Base-by-base conservation (phyloP, 768 basidiomycete genomes). In the Lactarius sp. region DNA sequence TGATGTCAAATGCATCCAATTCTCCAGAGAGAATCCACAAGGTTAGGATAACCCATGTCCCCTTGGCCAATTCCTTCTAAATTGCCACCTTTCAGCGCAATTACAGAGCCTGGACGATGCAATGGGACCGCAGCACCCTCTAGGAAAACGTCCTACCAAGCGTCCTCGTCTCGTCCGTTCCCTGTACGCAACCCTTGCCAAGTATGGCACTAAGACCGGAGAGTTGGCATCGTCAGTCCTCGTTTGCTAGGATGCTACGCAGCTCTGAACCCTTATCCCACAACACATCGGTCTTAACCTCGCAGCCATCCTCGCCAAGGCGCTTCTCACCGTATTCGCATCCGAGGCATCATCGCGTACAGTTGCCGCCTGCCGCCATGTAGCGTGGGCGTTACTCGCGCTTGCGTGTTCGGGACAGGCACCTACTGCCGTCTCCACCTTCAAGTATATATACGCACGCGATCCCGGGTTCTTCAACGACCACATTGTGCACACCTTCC, bases 151-250 rank as follows among this genome's bases (percentile, higher is more conserved):
- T 33, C 73, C 76, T 3, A 77, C 84, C n/a, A 82, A 81, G 22
- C 85, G 87, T 67, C n/a, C n/a, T n/a, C n/a, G n/a, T n/a, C n/a
- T n/a, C n/a, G n/a, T n/a, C 55, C 84, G 79, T 13, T 86, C 88
- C 1, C 71, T 93, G 3, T 93, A 92, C 72, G 85, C 90, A 1
- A 88, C 88, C 2, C 78, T 93, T 50, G 81, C 87, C 51, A 92
- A 90, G 75, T 90, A 92, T 71, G 87, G 87, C 5, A 82, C 87
- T 47, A 83, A 79, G 69, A 74, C 80, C 14, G 85, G 80, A 69
- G 79, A 80, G 61, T 57, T 77, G 12, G 75, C 70, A 52, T 71
- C 76, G 71, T 73, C 71, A 71, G 73, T 71, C 41, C 1, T 49
- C 42, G 53, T 42, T 64, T 37, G 39, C 22, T 12, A 39, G n/a